Conservation (phyloP, 2,329 filamentous ascomycete species). For the Sporothrix pallida region DNA sequence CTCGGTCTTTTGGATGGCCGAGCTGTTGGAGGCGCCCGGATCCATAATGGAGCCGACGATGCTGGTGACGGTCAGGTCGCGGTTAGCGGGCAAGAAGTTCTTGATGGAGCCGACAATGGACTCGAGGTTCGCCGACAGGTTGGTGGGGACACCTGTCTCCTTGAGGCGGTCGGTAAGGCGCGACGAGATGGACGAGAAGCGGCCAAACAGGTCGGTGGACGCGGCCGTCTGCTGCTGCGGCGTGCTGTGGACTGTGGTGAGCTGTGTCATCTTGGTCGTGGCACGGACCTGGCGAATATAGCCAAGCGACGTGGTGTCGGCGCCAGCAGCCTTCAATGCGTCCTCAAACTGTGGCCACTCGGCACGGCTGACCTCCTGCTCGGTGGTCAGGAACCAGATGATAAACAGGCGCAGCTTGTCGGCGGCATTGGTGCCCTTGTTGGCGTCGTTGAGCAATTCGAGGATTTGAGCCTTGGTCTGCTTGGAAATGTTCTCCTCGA, state of each 20-base stretch:
- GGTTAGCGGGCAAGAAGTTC: conserved; percentile 95
- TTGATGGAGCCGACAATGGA: conserved; percentile 95
- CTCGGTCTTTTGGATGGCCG: conserved; percentile 94
- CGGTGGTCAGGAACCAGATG: conserved; percentile 95
- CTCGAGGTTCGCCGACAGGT: conserved; percentile 80
- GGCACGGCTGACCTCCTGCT: conserved; percentile 79
- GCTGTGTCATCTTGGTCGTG: conserved; percentile 97
- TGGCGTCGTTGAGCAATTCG: conserved; percentile 79
- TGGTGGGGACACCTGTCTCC: conserved; percentile 78
- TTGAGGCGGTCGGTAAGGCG: conserved; percentile 93
- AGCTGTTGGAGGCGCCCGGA: conserved; percentile 83
- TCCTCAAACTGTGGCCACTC: conserved; percentile 89
- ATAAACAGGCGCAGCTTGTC: conserved; percentile 95
- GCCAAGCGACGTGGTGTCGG: conserved; percentile 76
- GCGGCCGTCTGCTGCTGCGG: conserved; percentile 63
- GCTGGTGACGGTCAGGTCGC: conserved; percentile 94
- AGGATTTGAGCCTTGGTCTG: conserved; percentile 88
- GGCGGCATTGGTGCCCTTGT: conserved; percentile 80
- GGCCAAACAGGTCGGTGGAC: conserved; percentile 84
- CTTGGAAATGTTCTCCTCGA: conserved; percentile 91
- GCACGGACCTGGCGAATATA: conserved; percentile 78
- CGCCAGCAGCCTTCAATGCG: conserved; percentile 75
- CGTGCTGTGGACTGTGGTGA: conserved; percentile 83
- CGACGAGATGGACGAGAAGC: conserved; percentile 90
- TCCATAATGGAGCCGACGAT: conserved; percentile 99